Base-by-base conservation (phyloP, 2,329 filamentous ascomycete genomes). In the Colletotrichum acutatum region DNA sequence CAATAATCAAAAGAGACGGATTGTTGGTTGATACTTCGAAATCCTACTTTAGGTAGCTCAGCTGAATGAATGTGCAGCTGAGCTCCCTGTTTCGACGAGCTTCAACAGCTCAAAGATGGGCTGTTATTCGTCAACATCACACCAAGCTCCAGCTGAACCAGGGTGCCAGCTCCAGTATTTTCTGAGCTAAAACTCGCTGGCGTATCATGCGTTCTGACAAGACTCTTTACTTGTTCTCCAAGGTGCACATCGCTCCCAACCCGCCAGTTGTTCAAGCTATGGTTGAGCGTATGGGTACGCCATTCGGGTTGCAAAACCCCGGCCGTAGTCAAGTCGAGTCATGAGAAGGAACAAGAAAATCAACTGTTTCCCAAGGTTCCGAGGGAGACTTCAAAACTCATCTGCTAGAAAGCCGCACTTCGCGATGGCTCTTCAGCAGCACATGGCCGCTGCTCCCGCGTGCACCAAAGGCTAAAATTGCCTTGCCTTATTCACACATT, bases 121-220 rank as follows among this genome's bases (percentile, higher is more conserved):
- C 64, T 65, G 60, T 61, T 32, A 69, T 69, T 69, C 67, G 59
- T 53, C 37, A 28, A 37, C 26, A n/a, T n/a, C 34, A 24, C 14
- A 22, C 4, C 34, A 26, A 8, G 28, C 11, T 26, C 52, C 34
- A 64, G 34, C 49, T 54, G 19, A 28, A 11, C 34, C 26, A 32
- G 66, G 66, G 24, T 64, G 26, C 28, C 28, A 59, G 60, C 32
- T 64, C 24, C n/a, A 30, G 37, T n/a, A 11, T 19, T 34, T 60
- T 11, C 53, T 49, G 42, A 49, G 42, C 42, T 49, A n/a, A n/a
- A 49, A 49, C 8, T n/a, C 42, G 16, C 42, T 49, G 42, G 42
- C 42, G 42, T 49, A 19, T 49, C 42, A 49, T 49, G 16, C 19
- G 2, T 49, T n/a, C 42, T 7, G 19, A 49, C 16, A 9, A 49